Base-by-base conservation (phyloP, 1,284 basidiomycete genomes). In the Rhodotorula mucilaginosa region DNA sequence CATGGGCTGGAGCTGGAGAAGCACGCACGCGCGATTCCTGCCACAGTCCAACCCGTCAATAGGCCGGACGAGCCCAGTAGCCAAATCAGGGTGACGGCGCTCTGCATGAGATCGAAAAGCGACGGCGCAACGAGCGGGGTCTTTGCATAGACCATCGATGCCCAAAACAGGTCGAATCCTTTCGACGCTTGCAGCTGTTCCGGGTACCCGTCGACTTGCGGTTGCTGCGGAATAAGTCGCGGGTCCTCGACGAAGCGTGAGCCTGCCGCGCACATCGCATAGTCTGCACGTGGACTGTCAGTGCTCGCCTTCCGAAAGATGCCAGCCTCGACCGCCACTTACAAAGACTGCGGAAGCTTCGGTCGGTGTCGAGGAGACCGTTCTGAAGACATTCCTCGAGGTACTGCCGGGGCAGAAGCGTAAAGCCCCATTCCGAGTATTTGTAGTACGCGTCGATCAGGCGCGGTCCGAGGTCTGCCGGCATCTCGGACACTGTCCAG, bases 231-330 rank as follows among this genome's bases (percentile, higher is more conserved):
- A 19, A 58, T 82, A 0, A 89, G 87, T 10, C 89, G 82, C 0
- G 84, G 84, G 74, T 88, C 89, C 65, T 88, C 84, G 19, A 87
- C 87, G 78, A 85, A 89, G 46, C 89, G 85, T 0, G 90, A 83
- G 2, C 87, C 92, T 67, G 88, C 83, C 0, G 92, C 90, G 79
- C 90, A 92, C 0, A 93, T 86, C 58, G 91, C 82, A 48, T 93
- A 69, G 47, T 72, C 73, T 74, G 58, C 0, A 26, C 13, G n/a
- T 57, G 5, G 3, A 34, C 2, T 6, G 10, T 7, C 23, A 29
- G 21, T 5, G 34, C 1, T 13, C 16, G 6, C 15, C 3, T 3
- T 13, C 3, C 3, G 3, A 1, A 5, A 34, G 29, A 19, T 7
- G 5, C 2, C 39, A 13, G 39, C 39, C 39, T 44, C 39, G 6